phyloP scores from a whole-genome alignment of 1,284 basidiomycete species.

The Volvariella surrecta region DNA sequence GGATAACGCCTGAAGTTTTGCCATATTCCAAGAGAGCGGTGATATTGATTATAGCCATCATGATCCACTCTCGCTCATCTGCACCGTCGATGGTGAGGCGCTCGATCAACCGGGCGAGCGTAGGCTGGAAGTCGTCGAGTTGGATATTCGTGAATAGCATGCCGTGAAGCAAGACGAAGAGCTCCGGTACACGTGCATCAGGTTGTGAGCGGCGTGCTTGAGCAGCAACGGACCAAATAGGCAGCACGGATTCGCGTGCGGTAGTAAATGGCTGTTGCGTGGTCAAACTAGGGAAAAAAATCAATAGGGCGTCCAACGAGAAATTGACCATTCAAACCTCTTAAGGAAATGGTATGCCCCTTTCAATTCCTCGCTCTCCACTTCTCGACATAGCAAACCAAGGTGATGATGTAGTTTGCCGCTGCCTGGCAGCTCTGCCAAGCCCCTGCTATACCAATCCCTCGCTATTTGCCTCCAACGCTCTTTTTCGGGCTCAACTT shows the following conservation, averaged over 20 bases:
- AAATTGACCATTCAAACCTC: slow-evolving; percentile 47
- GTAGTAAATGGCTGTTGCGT: slow-evolving; percentile 81
- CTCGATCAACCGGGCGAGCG: slow-evolving; percentile 80
- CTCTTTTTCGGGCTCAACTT: slow-evolving; percentile 87
- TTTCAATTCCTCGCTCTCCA: slow-evolving; percentile 76
- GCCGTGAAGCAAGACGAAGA: slow-evolving; percentile 90
- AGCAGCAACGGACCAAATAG: slow-evolving; percentile 71
- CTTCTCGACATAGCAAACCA: slow-evolving; percentile 81
- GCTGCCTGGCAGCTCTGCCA: slow-evolving; percentile 83
- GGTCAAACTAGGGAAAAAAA: slow-evolving; percentile 55
- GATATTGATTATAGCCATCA: slow-evolving; percentile 88
- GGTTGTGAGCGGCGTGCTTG: slow-evolving; percentile 69
- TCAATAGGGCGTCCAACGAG: slow-evolving; percentile 6
- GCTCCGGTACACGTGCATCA: slow-evolving; percentile 71
- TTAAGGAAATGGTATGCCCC: slow-evolving; percentile 94
- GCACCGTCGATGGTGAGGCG: slow-evolving; percentile 74
- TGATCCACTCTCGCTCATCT: slow-evolving; percentile 88
- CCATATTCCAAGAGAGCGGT: slow-evolving; percentile 85
- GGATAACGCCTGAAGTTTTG: slow-evolving; percentile 59
- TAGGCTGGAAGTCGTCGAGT: slow-evolving; percentile 82
- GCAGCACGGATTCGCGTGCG: slow-evolving; percentile 82
- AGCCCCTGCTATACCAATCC: slow-evolving; percentile 89
- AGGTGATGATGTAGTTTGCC: slow-evolving; percentile 93
- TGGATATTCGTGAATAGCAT: slow-evolving; percentile 94
- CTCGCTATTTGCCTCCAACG: slow-evolving; percentile 85